A percentile compares a stretch with the other conserved stretches of the same genome.
phyloP scores from a whole-genome alignment of 257 asterid species.

The Nicotiana paniculata region DNA sequence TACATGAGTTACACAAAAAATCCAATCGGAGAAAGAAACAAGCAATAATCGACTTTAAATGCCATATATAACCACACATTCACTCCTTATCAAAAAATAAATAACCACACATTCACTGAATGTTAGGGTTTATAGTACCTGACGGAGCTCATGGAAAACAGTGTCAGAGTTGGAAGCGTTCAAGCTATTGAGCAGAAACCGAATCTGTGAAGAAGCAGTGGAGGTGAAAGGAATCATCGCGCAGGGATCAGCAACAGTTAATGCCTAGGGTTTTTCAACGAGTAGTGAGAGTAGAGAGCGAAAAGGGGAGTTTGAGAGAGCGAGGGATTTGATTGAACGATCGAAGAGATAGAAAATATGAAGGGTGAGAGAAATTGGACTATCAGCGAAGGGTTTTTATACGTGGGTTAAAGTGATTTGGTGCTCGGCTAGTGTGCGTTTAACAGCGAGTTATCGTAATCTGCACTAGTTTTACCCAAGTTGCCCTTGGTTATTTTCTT shows the following conservation, averaged over 20 bases:
- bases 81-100: too few species aligned
- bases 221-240: constrained; percentile 67
- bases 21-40: not conserved
- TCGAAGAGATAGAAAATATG: not conserved
- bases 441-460: not conserved
- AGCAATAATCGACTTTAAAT: not conserved
- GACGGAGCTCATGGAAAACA: constrained; percentile 59
- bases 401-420: not conserved
- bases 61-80: not conserved
- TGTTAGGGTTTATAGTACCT: constrained; percentile 31
- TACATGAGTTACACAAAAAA: not conserved
- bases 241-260: not conserved
- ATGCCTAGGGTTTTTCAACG: constrained; percentile 11
- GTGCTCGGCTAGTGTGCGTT: not conserved
- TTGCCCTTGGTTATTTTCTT: not conserved
- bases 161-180: constrained; percentile 71
- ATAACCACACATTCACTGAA: not conserved
- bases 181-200: constrained; percentile 63
- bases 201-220: constrained; percentile 53
- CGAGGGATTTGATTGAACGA: constrained; percentile 2
- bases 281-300: not conserved
- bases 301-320: not conserved
- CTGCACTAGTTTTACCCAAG: not conserved
- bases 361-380: not conserved
- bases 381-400: not conserved